Base-by-base conservation (phyloP, 805 yeast genomes). In the Kluyveromyces dobzhanskii region DNA sequence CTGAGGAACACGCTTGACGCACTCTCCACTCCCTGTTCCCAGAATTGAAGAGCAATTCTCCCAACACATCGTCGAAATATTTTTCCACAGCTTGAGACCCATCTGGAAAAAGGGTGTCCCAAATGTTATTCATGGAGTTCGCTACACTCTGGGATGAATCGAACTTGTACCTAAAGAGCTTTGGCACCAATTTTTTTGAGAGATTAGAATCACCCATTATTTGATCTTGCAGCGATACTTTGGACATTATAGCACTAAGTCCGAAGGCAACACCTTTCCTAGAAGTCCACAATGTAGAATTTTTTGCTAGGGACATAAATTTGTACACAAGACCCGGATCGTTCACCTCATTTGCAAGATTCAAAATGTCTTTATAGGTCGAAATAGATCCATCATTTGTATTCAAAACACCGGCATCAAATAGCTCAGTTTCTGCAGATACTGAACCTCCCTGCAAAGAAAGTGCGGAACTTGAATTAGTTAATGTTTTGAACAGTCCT, bases 191-290 rank as follows among this genome's bases (percentile, higher is more conserved):
- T 32, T 75, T 70, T 30, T 64, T 62, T 1, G 90, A 68, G 18
- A 84, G 61, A 1, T 61, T 58, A 3, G 71, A 59, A 51, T 85
- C 78, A 2, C 74, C 66, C 1, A 67, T 47, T 17, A 85, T 56
- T 51, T 83, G 61, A 9, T 75, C 71, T 44, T 80, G 83, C 37
- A 90, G 65, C 43, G 83, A 78, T 0, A 88, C 70, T 50, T 84
- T 85, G 2, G 95, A 80, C 56, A 90, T 64, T 32, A 90, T 80
- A 1, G 85, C 78, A 8, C 95, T 90, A 27, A 90, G 67, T 0
- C 97, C 97, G 64, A 85, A 90, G 0, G 97, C 97, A 51, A 87
- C 78, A 37, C 97, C 98, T 47, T 84, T 85, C 56, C 95, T 70
- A 0, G 96, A 84, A 0, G 94, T 75, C 98, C 98, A 90, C 16